Percentiles rank a stretch among this genome's conserved stretches.
Conservation (phyloP, 495 filamentous ascomycete genomes). For the Talaromyces trachyspermus region DNA sequence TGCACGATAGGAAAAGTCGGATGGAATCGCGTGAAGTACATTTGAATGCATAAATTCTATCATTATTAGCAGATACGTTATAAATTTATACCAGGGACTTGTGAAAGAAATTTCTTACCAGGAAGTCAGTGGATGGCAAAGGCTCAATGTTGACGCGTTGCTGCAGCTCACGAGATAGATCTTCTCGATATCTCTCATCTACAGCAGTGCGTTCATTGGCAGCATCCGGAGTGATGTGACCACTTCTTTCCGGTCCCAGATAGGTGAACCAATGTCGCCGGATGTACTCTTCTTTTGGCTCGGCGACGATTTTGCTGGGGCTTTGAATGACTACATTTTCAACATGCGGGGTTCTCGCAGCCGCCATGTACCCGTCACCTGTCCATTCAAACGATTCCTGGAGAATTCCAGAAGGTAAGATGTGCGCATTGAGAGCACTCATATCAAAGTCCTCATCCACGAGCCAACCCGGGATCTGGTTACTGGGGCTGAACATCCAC, state of each 20-base stretch:
- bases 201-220: slow-evolving; percentile 8
- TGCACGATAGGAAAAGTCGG: slow-evolving; percentile 24
- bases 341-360: neutral
- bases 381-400: neutral
- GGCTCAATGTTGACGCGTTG: slow-evolving; percentile 20
- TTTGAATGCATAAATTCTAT: slow-evolving; percentile 20
- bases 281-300: neutral
- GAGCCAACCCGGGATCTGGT: slow-evolving; percentile 15
- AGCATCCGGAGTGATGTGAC: neutral
- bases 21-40: slow-evolving; percentile 26
- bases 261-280: slow-evolving; percentile 3
- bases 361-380: neutral
- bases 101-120: neutral
- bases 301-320: neutral
- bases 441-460: slow-evolving; percentile 20
- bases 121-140: slow-evolving; percentile 17
- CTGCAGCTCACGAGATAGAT: slow-evolving; percentile 19
- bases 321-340: neutral
- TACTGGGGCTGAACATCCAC: slow-evolving; percentile 8
- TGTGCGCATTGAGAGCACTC: slow-evolving; percentile 14
- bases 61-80: neutral
- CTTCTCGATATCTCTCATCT: slow-evolving; percentile 19
- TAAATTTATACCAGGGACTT: neutral
- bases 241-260: neutral
- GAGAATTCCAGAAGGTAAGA: slow-evolving; percentile 8